Conservation (phyloP, 106 monocot species). For the Allium fistulosum region DNA sequence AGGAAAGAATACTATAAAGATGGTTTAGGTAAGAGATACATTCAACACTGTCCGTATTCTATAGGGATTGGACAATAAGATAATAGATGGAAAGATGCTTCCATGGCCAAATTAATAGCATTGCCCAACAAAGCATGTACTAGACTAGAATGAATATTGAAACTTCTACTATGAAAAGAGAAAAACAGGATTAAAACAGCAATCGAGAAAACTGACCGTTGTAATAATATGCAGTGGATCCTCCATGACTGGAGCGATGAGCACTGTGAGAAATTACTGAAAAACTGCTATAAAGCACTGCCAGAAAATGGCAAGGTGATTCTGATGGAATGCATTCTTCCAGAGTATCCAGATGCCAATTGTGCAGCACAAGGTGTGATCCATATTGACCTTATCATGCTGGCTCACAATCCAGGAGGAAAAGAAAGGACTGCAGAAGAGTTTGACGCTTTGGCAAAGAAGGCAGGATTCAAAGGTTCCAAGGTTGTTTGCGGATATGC, state of each 20-base stretch:
- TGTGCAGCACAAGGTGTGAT: conserved; percentile 10
- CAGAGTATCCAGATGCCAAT: conserved; percentile 14
- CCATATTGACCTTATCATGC: conserved; percentile 37
- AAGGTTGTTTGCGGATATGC: conserved; percentile 7
- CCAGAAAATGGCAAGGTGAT: conserved; percentile 49
- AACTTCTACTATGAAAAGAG: too few relatives aligned
- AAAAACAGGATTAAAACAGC: too few relatives aligned
- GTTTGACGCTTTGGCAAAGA: conserved; percentile 29
- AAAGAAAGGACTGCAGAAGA: conserved; percentile 54
- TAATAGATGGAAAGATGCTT: too few relatives aligned
- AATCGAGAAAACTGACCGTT: background rate
- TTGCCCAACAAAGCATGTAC: too few relatives aligned
- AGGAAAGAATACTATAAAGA: too few relatives aligned
- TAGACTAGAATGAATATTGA: too few relatives aligned
- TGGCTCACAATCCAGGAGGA: conserved; percentile 36
- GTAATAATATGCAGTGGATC: conserved; percentile 34
- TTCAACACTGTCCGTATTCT: too few relatives aligned
- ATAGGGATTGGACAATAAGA: too few relatives aligned
- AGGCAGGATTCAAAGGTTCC: conserved; percentile 35
- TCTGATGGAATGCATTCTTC: conserved; percentile 33
- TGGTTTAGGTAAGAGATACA: too few relatives aligned
- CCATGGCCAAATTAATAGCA: too few relatives aligned
- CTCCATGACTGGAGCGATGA: conserved; percentile 67
- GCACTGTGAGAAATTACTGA: conserved; percentile 32
- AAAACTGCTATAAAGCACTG: conserved; percentile 58